phyloP scores from a whole-genome alignment of 352 stramenopile genomes.

The Blastocystis sp. region DNA sequence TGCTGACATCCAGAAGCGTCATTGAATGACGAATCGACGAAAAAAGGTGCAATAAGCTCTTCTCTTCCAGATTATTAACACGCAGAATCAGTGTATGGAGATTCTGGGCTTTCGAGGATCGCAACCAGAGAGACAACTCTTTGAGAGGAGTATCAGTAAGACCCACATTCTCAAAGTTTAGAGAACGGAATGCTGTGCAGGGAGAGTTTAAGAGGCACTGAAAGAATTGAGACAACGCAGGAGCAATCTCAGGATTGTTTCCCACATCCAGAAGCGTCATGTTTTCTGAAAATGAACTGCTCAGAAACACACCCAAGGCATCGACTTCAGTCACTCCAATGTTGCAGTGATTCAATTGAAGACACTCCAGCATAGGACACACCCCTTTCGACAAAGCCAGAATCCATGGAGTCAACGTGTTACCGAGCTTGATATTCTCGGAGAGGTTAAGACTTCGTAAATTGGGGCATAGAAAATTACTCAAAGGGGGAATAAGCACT shows the following conservation, averaged over 20 bases:
- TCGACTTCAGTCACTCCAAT: not conserved
- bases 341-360: not conserved
- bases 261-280: not conserved
- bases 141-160: not conserved
- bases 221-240: not conserved
- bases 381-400: not conserved
- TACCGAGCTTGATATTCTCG: not conserved
- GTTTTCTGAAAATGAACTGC: constrained; percentile 13
- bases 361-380: not conserved
- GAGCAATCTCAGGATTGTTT: constrained; percentile 34
- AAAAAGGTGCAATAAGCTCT: not conserved
- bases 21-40: not conserved
- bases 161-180: not conserved
- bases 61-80: not conserved
- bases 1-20: not conserved
- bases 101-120: not conserved
- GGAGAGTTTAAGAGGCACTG: not conserved
- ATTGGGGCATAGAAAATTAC: constrained; percentile 5
- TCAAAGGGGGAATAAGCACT: not conserved
- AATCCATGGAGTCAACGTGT: not conserved
- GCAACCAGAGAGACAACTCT: not conserved
- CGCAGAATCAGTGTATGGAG: not conserved
- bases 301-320: not conserved
- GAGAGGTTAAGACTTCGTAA: not conserved
- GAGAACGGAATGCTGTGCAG: not conserved